phyloP scores from a whole-genome alignment of 2,329 filamentous ascomycete genomes.

The Lizonia empirigonia region DNA sequence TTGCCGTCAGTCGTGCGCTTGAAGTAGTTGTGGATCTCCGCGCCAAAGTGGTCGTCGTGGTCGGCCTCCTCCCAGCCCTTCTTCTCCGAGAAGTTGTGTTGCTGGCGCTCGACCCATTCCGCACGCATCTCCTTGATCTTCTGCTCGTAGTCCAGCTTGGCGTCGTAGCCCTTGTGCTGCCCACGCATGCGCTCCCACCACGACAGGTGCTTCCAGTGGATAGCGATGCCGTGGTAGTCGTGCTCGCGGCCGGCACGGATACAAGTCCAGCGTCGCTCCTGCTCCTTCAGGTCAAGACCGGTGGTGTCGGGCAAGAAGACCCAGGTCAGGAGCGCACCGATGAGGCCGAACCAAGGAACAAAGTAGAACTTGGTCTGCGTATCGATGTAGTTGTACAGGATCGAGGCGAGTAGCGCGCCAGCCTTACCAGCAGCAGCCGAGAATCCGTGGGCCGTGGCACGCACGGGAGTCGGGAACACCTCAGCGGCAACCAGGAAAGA shows the following conservation, averaged over 20 bases:
- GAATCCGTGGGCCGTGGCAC: constrained; percentile 92
- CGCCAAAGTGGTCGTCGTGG: constrained; percentile 37
- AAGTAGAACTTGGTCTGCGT: constrained; percentile 85
- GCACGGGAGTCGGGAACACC: constrained; percentile 93
- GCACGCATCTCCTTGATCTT: constrained; percentile 81
- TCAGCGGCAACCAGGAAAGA: constrained; percentile 96
- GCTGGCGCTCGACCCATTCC: constrained; percentile 62
- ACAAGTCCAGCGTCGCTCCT: constrained; percentile 90
- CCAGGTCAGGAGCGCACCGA: constrained; percentile 79
- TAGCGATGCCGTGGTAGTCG: constrained; percentile 91
- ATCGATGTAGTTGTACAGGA: constrained; percentile 94
- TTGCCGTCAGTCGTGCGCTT: constrained; percentile 34
- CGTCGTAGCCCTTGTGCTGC: constrained; percentile 80
- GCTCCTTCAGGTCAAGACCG: constrained; percentile 93
- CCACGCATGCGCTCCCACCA: constrained; percentile 84
- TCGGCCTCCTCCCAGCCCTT: constrained; percentile 34
- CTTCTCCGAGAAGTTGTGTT: constrained; percentile 51
- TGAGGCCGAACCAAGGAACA: constrained; percentile 93
- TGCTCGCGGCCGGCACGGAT: constrained; percentile 76
- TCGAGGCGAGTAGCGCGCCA: constrained; percentile 82
- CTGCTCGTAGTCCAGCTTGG: constrained; percentile 76
- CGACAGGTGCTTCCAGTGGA: constrained; percentile 87
- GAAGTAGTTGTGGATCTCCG: constrained; percentile 46
- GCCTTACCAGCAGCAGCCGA: constrained; percentile 90
- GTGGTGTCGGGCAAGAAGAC: constrained; percentile 96